These are phyloP conservation scores for Phaffia tasmanica DNA, from an alignment of 768 basidiomycete species.

Conservation along the genomic window DNA sequence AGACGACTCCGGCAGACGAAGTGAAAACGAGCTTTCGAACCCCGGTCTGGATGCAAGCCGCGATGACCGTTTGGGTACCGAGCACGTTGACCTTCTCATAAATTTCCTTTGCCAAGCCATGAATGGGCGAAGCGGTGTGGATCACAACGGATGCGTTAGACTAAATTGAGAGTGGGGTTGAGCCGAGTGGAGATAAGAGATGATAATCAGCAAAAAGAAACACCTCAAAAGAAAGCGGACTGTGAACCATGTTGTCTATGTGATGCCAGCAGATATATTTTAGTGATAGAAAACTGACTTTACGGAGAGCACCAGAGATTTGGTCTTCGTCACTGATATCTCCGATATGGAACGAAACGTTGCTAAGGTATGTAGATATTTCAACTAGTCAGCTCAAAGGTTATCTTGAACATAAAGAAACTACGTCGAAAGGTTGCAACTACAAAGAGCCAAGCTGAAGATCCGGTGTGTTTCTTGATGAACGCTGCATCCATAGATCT, in stretches of 20 bases:
- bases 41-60: slow-evolving; percentile 58
- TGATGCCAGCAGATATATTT: too few relatives aligned
- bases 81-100: slow-evolving; percentile 91
- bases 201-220: not conserved
- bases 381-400: too few relatives aligned
- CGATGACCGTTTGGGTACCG: slow-evolving; percentile 53
- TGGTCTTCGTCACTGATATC: slow-evolving; percentile 72
- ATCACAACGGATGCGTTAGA: slow-evolving; percentile 80
- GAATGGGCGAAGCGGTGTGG: slow-evolving; percentile 81
- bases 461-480: too few relatives aligned
- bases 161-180: slow-evolving; percentile 38
- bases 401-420: too few relatives aligned
- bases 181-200: not conserved
- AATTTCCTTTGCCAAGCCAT: slow-evolving; percentile 56
- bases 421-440: too few relatives aligned
- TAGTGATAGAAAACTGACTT: slow-evolving; percentile 44
- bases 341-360: slow-evolving; percentile 63
- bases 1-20: slow-evolving; percentile 80
- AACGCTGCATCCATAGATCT: too few relatives aligned
- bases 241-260: too few relatives aligned
- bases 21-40: slow-evolving; percentile 88
- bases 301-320: slow-evolving; percentile 59
- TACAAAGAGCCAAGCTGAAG: too few relatives aligned
- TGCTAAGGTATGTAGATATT: slow-evolving; percentile 27
- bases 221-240: too few relatives aligned